These are phyloP conservation scores for Phytophthora agathidicida DNA, from an alignment of 352 stramenopile species.

Conservation along the genomic window DNA sequence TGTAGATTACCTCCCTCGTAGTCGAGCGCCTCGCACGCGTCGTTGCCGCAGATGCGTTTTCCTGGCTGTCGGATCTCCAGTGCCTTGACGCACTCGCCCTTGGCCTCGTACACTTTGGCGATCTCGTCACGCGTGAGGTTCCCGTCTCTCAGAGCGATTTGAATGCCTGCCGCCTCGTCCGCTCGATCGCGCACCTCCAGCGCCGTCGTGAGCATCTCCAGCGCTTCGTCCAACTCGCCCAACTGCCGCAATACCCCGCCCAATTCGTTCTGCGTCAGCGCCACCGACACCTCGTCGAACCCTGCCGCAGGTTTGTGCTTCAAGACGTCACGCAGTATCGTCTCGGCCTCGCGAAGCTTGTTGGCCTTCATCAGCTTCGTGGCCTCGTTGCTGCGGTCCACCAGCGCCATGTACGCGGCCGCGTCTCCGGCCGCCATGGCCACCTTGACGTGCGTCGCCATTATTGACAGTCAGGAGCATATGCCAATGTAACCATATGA, in stretches of 20 bases:
- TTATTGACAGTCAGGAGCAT: too few species aligned
- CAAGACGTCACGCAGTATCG: conserved; percentile 53
- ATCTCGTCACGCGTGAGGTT: conserved; percentile 77
- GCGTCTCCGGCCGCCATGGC: conserved; percentile 36
- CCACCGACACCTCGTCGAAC: conserved; percentile 66
- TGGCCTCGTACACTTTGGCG: conserved; percentile 71
- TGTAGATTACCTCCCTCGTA: conserved; percentile 48
- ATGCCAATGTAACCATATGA: too few species aligned
- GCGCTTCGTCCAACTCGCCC: conserved; percentile 53
- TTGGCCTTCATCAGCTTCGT: conserved; percentile 42
- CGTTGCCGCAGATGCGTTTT: conserved; percentile 63
- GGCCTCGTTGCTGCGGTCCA: conserved; percentile 55
- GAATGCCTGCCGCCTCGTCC: conserved; percentile 38
- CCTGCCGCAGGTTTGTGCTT: conserved; percentile 47
- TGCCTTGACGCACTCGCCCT: conserved; percentile 54
- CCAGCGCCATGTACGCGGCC: conserved; percentile 54
- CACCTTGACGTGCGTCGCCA: conserved; percentile 30
- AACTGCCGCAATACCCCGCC: conserved; percentile 55
- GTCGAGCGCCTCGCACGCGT: conserved; percentile 52
- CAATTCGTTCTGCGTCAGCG: conserved; percentile 62
- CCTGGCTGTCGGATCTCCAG: conserved; percentile 42
- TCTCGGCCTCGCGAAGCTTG: conserved; percentile 48
- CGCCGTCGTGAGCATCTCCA: conserved; percentile 49
- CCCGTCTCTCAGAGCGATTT: conserved; percentile 55
- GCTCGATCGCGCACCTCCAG: conserved; percentile 49